These are phyloP conservation scores for Cytospora leucostoma DNA, from an alignment of 2,329 filamentous ascomycete genomes.

Conservation along the genomic window DNA sequence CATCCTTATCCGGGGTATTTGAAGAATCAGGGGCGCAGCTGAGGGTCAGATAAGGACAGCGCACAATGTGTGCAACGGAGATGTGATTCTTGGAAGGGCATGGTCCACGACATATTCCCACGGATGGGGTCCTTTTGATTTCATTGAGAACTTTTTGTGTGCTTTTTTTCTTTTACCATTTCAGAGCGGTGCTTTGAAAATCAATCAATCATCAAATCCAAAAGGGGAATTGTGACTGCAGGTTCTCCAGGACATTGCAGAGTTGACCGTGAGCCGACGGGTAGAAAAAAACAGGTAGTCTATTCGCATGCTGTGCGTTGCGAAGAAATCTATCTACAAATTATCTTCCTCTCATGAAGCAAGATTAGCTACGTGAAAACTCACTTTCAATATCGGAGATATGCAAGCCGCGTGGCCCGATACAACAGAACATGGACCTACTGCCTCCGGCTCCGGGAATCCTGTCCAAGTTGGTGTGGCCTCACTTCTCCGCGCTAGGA, in stretches of 20 bases:
- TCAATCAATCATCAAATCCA: not conserved
- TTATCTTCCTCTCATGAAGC: not conserved
- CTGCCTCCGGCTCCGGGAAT: too few species aligned
- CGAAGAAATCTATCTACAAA: not conserved
- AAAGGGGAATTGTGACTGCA: not conserved
- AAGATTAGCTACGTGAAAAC: not conserved
- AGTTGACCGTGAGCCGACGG: not conserved
- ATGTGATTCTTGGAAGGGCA: not conserved
- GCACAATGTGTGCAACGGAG: slow-evolving; percentile 4
- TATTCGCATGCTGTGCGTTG: not conserved
- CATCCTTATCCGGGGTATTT: slow-evolving; percentile 4
- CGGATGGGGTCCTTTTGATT: not conserved
- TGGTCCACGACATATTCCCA: not conserved
- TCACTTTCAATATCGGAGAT: not conserved
- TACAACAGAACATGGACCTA: too few species aligned
- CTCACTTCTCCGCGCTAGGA: too few species aligned
- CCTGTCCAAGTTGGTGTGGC: too few species aligned
- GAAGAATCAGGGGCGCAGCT: slow-evolving; percentile 3
- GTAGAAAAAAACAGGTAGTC: not conserved
- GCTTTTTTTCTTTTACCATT: not conserved
- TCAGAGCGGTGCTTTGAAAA: slow-evolving; percentile 16
- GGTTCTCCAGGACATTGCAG: not conserved
- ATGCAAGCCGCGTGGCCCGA: too few species aligned
- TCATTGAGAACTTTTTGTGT: not conserved
- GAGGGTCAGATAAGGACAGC: slow-evolving; percentile 29